Evolutionary conservation across 2,329 filamentous ascomycete genomes (phyloP).

Genomic region (Diaporthe amygdali): DNA sequence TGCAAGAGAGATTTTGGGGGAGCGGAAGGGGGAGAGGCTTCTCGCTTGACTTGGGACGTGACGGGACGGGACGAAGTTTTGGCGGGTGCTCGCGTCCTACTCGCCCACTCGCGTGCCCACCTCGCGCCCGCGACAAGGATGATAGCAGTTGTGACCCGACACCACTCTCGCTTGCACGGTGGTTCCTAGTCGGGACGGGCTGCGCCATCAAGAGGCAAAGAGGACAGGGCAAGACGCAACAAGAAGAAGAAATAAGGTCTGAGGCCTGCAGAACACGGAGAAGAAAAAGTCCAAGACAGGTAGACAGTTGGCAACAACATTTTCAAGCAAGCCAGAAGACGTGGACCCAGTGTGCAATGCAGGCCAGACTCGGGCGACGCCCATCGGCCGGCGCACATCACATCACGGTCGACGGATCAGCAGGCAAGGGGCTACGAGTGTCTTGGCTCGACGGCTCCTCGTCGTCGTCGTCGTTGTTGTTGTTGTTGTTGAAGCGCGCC

Average conservation of each 20-base stretch:
- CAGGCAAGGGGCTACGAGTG: background rate
- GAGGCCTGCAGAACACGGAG: background rate
- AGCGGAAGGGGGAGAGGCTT: background rate
- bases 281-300: background rate
- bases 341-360: background rate
- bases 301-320: background rate
- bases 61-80: constrained; percentile 23
- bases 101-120: background rate
- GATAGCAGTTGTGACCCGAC: background rate
- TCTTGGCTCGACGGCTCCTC: background rate
- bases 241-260: background rate
- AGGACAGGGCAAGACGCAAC: background rate
- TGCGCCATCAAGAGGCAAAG: background rate
- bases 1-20: background rate
- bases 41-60: constrained; percentile 7
- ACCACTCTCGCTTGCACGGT: background rate
- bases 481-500: background rate
- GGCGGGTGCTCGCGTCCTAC: background rate
- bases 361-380: background rate
- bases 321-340: background rate
- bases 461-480: too few relatives aligned
- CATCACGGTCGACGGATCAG: constrained; percentile 5
- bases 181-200: too few relatives aligned
- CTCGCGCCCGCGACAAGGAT: background rate
- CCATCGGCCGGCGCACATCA: background rate